Evolutionary conservation across 441 rosid species (phyloP).

Genomic region (Dalechampia spathulata): DNA sequence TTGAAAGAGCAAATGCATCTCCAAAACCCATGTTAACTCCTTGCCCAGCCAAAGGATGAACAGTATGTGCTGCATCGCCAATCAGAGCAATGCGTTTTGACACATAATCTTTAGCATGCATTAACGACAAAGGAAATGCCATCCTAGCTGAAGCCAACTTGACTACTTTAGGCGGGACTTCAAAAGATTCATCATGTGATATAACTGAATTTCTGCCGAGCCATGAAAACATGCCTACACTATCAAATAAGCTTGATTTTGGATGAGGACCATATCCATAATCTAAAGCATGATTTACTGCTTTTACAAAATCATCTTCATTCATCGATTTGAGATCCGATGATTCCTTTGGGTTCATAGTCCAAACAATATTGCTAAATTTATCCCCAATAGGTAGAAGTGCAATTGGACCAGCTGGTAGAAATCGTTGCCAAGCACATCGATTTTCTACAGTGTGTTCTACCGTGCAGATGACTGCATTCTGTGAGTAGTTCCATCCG

Average conservation of each 20-base stretch:
- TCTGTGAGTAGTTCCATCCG: conserved; percentile 89
- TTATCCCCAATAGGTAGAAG: conserved; percentile 82
- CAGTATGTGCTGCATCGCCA: conserved; percentile 96
- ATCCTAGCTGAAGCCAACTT: conserved; percentile 76
- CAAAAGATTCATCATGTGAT: conserved; percentile 54
- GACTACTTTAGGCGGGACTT: conserved; percentile 71
- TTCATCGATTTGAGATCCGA: conserved; percentile 55
- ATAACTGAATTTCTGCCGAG: conserved; percentile 32
- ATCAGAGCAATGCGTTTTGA: conserved; percentile 62
- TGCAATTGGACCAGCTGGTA: conserved; percentile 88
- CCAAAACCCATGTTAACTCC: conserved; percentile 95
- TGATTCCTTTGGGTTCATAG: conserved; percentile 75
- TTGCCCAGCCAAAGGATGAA: conserved; percentile 97
- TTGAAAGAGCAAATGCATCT: conserved; percentile 75
- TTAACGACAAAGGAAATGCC: conserved; percentile 83
- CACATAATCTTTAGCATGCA: conserved; percentile 65
- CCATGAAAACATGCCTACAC: conserved; percentile 49
- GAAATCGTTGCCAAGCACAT: conserved; percentile 93
- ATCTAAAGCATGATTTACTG: conserved; percentile 75
- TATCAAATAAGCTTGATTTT: conserved; percentile 34
- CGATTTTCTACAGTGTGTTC: conserved; percentile 63
- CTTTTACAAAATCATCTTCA: conserved; percentile 68
- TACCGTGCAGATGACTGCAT: conserved; percentile 88
- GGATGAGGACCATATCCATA: conserved; percentile 85
- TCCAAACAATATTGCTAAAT: conserved; percentile 94